Evolutionary conservation across 2,329 filamentous ascomycete genomes (phyloP).

Genomic region (Paecilomyces variotii): DNA sequence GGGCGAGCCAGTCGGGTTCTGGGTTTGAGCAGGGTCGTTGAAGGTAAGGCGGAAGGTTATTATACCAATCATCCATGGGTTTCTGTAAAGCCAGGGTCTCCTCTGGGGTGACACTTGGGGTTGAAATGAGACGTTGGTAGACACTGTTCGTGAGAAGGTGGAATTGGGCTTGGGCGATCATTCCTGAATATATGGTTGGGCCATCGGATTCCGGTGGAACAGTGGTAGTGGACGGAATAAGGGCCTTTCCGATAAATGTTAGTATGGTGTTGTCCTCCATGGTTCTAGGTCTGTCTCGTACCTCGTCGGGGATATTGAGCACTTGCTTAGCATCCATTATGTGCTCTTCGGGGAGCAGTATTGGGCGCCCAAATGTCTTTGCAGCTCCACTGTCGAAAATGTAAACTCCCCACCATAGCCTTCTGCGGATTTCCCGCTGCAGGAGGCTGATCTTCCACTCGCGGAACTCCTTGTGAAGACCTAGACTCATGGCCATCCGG

Average conservation of each 20-base stretch:
- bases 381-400: slow-evolving; percentile 44
- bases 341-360: slow-evolving; percentile 37
- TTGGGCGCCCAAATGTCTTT: slow-evolving; percentile 43
- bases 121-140: slow-evolving; percentile 38
- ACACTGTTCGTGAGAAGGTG: slow-evolving; percentile 38
- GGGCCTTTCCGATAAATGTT: slow-evolving; percentile 13
- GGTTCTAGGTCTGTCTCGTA: slow-evolving; percentile 6
- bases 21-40: slow-evolving; percentile 23
- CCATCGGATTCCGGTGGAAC: slow-evolving; percentile 29
- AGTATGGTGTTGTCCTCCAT: not conserved
- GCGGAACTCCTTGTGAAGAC: slow-evolving; percentile 44
- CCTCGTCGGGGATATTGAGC: slow-evolving; percentile 37
- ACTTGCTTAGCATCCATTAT: slow-evolving; percentile 39
- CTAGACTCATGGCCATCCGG: slow-evolving; percentile 43
- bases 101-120: slow-evolving; percentile 31
- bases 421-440: slow-evolving; percentile 33
- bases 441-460: slow-evolving; percentile 39
- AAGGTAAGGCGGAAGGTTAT: slow-evolving; percentile 33
- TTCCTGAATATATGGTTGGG: slow-evolving; percentile 36
- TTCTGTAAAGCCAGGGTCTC: slow-evolving; percentile 34
- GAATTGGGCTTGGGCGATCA: slow-evolving; percentile 35
- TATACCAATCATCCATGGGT: slow-evolving; percentile 37
- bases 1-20: slow-evolving; percentile 28
- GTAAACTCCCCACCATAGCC: slow-evolving; percentile 37
- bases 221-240: slow-evolving; percentile 28